These are phyloP conservation scores for Trichoderma sp. DNA, from an alignment of 2,329 filamentous ascomycete genomes.

Conservation along the genomic window DNA sequence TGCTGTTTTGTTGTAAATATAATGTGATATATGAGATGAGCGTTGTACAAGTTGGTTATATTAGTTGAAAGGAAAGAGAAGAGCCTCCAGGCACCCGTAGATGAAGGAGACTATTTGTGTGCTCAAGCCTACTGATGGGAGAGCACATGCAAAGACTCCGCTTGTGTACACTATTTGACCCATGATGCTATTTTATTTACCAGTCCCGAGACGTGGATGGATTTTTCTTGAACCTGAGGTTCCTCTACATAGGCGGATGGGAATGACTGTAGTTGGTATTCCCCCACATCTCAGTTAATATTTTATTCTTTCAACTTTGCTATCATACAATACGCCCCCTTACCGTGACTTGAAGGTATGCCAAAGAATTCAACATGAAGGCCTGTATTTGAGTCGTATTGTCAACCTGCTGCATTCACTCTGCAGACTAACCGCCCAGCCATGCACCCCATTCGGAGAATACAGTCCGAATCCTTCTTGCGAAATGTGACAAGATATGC, in stretches of 20 bases:
- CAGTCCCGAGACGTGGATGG: slow-evolving; percentile 12
- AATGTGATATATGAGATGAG: slow-evolving; percentile 21
- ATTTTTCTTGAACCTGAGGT: slow-evolving; percentile 14
- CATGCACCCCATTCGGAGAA: not conserved
- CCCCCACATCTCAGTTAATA: slow-evolving; percentile 15
- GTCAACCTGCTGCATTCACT: not conserved
- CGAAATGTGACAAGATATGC: not conserved
- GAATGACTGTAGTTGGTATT: not conserved
- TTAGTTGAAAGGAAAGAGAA: slow-evolving; percentile 4
- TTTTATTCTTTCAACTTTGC: not conserved
- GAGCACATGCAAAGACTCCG: not conserved
- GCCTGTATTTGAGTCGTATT: not conserved
- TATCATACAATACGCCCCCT: not conserved
- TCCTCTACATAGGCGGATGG: slow-evolving; percentile 4
- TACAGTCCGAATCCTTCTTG: not conserved
- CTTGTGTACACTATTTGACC: not conserved
- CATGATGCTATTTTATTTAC: slow-evolving; percentile 19
- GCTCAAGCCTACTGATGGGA: not conserved
- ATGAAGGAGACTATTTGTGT: not conserved
- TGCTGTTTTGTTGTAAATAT: slow-evolving; percentile 29
- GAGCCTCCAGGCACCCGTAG: slow-evolving; percentile 4
- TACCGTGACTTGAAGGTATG: not conserved
- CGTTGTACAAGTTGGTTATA: slow-evolving; percentile 13
- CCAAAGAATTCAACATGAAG: not conserved
- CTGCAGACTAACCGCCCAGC: not conserved